Base-by-base conservation (phyloP, 108 stramenopile genomes). In the Skeletonema grethae region DNA sequence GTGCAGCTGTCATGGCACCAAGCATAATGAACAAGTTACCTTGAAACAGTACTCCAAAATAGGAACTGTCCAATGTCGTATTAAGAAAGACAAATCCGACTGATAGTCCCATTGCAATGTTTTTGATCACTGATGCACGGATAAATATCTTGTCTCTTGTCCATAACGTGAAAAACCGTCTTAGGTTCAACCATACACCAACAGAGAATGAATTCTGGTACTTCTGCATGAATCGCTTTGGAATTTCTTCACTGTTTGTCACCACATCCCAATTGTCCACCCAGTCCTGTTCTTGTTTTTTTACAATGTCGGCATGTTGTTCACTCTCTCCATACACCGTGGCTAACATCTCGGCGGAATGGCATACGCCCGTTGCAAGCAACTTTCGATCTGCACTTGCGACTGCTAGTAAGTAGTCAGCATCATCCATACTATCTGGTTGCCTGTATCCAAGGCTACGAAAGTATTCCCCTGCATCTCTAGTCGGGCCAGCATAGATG, bases 21-120 rank as follows among this genome's bases (percentile, higher is more conserved):
- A 79, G 58, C 38, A 78, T 79, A 13, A 88, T 69, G 45, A 82
- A 84, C 67, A 91, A 55, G 55, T 87, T 67, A 11, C 76, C 81
- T 56, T 73, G 71, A 68, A 82, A 82, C 35, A 77, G n/a, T 11
- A 82, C 76, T 12, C 81, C 81, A 34, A 80, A 76, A 30, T 64
- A 76, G 34, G 72, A 73, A 8, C 74, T 70, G 53, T 65, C 70
- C 18, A 70, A 18, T 45, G 67, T 61, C 13, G 87, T 90, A 16
- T 87, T 70, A 31, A 76, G 80, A 63, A 88, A 92, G 1, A 90
- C 88, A 1, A 83, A 86, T 32, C 91, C 90, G 2, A 92, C 91
- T 34, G 84, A 80, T n/a, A 90, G 15, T 7, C 91, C 90, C 87
- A 87, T 88, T 25, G 87, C 75, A 25, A 82, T 53, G 57, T 90